Conservation (phyloP, 2,329 filamentous ascomycete species). For the Colletotrichum sp. region DNA sequence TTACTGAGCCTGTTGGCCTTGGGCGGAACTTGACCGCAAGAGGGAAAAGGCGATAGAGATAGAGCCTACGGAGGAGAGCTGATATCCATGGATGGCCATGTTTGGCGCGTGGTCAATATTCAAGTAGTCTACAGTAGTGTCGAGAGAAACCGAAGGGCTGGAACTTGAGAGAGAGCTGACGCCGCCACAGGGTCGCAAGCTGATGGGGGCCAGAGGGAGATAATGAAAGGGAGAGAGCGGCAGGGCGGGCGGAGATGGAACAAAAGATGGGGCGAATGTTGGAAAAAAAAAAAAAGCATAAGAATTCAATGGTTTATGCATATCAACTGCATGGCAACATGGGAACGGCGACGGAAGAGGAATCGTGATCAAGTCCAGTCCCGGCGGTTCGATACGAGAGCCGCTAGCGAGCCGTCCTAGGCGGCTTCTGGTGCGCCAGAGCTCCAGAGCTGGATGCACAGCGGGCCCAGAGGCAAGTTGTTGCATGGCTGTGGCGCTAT, state of each 20-base stretch:
- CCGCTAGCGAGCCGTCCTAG: neutral
- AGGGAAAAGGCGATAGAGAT: neutral
- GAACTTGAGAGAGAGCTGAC: neutral
- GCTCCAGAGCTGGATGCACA: neutral
- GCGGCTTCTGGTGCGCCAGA: neutral
- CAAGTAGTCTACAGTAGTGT: neutral
- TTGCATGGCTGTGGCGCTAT: neutral
- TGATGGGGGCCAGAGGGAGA: neutral
- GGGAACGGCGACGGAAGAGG: neutral
- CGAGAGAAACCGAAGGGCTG: neutral
- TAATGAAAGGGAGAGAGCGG: neutral
- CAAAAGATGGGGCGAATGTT: neutral
- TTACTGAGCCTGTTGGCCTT: neutral
- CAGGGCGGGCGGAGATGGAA: neutral
- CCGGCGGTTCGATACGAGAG: slow-evolving; percentile 1
- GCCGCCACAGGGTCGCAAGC: neutral
- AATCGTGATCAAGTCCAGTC: neutral
- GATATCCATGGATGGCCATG: neutral
- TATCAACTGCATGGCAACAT: neutral
- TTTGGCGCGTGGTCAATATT: neutral
- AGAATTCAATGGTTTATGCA: neutral
- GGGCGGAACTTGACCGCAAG: neutral
- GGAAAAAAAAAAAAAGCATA: neutral
- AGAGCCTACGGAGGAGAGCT: neutral
- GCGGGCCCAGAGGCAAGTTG: neutral